Evolutionary conservation across 345 rosid genomes (phyloP).

Genomic region (Zanthoxylum bungeanum): DNA sequence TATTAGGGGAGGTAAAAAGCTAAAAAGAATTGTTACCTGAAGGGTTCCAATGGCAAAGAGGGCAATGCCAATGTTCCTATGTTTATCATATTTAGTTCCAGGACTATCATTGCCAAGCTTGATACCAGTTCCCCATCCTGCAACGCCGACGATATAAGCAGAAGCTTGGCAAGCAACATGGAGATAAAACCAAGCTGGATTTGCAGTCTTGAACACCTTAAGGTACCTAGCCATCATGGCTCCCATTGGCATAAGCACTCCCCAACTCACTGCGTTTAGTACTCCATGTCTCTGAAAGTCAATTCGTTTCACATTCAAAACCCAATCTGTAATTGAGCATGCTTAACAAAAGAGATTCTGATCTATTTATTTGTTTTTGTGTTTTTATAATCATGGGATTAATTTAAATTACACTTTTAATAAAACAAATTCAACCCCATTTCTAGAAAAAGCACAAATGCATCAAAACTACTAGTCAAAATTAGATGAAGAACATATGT

Average conservation of each 20-base stretch:
- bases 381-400: too few species aligned
- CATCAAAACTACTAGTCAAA: background rate
- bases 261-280: constrained; percentile 88
- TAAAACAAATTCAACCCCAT: too few species aligned
- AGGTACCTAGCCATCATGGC: constrained; percentile 76
- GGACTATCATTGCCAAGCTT: constrained; percentile 63
- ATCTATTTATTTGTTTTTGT: background rate
- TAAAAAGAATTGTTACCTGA: too few species aligned
- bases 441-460: background rate
- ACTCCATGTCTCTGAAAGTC: constrained; percentile 74
- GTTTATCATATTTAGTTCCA: constrained; percentile 32
- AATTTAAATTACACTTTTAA: too few species aligned
- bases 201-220: constrained; percentile 68
- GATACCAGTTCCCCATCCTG: constrained; percentile 86
- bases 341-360: background rate
- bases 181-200: constrained; percentile 90
- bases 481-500: too few species aligned
- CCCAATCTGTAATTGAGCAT: too few species aligned
- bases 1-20: background rate
- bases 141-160: constrained; percentile 69
- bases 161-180: constrained; percentile 71
- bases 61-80: constrained; percentile 68
- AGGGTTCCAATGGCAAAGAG: constrained; percentile 72
- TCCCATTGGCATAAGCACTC: constrained; percentile 71
- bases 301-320: background rate